These are phyloP conservation scores for Cyclotella distinguenda DNA, from an alignment of 108 stramenopile genomes.

Conservation along the genomic window DNA sequence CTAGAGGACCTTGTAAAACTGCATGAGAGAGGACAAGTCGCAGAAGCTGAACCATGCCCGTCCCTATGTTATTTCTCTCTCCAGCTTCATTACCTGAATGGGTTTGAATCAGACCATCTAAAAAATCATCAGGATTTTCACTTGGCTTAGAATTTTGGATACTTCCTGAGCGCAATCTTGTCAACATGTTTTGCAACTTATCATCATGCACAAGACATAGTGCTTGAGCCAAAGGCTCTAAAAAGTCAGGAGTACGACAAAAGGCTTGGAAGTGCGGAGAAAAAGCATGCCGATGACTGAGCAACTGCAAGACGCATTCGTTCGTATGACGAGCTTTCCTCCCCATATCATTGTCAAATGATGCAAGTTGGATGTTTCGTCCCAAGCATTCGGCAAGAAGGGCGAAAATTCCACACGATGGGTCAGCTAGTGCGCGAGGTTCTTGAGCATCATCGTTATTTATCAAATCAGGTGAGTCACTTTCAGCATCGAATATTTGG, in stretches of 20 bases:
- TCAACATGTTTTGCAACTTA: conserved; percentile 45
- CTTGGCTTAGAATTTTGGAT: not conserved
- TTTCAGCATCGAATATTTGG: conserved; percentile 79
- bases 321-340: conserved; percentile 76
- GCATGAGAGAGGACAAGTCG: conserved; percentile 69
- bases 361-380: conserved; percentile 82
- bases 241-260: conserved; percentile 71
- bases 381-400: conserved; percentile 85
- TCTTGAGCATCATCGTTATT: conserved; percentile 25
- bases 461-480: conserved; percentile 50
- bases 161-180: not conserved
- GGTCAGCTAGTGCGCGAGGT: conserved; percentile 49
- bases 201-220: conserved; percentile 78
- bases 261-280: conserved; percentile 82
- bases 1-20: conserved; percentile 65
- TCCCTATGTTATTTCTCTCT: conserved; percentile 43
- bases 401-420: conserved; percentile 80
- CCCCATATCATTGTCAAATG: conserved; percentile 65
- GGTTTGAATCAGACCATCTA: conserved; percentile 36
- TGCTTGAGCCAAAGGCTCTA: conserved; percentile 83
- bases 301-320: conserved; percentile 73
- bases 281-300: conserved; percentile 71
- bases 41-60: conserved; percentile 74
- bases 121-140: not conserved
- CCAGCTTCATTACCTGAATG: conserved; percentile 50